Conservation (phyloP, 805 yeast species). For the Ogataea philodendri region DNA sequence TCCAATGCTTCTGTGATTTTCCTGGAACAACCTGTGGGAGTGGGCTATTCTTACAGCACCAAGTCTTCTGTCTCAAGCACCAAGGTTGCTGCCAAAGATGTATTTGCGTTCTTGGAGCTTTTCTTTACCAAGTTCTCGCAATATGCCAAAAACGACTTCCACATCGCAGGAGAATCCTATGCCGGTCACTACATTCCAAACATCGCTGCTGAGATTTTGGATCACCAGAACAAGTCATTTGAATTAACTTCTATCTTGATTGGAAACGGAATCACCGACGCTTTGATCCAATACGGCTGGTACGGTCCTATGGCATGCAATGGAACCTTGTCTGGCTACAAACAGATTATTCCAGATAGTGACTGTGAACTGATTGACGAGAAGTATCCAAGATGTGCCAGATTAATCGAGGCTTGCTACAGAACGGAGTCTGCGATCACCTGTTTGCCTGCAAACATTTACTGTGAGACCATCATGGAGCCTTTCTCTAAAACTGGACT, state of each 20-base stretch:
- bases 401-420: conserved; percentile 77
- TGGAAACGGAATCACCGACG: conserved; percentile 90
- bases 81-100: conserved; percentile 80
- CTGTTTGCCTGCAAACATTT: conserved; percentile 87
- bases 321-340: conserved; percentile 69
- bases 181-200: conserved; percentile 95
- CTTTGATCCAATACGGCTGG: conserved; percentile 71
- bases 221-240: conserved; percentile 54
- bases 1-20: conserved; percentile 80
- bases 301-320: conserved; percentile 94
- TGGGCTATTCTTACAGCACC: conserved; percentile 62
- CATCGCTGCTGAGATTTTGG: conserved; percentile 76
- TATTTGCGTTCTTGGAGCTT: conserved; percentile 72
- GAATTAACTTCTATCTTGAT: conserved; percentile 75
- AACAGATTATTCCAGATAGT: conserved; percentile 72
- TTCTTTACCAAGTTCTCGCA: conserved; percentile 73
- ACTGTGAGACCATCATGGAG: conserved; percentile 83
- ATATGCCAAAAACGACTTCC: conserved; percentile 59
- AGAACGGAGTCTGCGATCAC: conserved; percentile 69
- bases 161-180: conserved; percentile 90
- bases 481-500: conserved; percentile 83
- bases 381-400: conserved; percentile 72
- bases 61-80: conserved; percentile 60
- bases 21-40: conserved; percentile 86
- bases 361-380: conserved; percentile 71